Conservation (phyloP, 352 stramenopile species). For the Plasmopara viticola region DNA sequence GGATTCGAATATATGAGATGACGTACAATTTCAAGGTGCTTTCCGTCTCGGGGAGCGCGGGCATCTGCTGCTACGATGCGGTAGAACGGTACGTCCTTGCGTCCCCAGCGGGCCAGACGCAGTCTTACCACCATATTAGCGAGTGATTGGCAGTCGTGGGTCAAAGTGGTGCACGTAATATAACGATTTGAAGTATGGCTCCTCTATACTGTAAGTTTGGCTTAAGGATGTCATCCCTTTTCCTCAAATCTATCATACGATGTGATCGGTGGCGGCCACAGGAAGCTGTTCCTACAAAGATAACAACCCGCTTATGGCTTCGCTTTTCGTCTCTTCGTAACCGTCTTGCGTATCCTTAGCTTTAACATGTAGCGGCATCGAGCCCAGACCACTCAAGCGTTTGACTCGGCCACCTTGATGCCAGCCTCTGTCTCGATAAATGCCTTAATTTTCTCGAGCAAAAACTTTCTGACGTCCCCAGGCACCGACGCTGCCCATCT, state of each 20-base stretch:
- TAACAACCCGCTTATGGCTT: too few relatives aligned
- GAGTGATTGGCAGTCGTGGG: slow-evolving; percentile 15
- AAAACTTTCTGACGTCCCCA: slow-evolving; percentile 83
- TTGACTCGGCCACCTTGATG: not conserved
- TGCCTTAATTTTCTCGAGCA: slow-evolving; percentile 87
- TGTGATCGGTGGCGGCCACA: too few relatives aligned
- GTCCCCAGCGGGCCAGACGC: slow-evolving; percentile 76
- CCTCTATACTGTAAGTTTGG: too few relatives aligned
- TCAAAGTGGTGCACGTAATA: slow-evolving; percentile 5
- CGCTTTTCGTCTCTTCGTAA: too few relatives aligned
- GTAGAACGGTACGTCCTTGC: slow-evolving; percentile 87
- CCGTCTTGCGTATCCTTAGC: too few relatives aligned
- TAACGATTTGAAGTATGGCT: not conserved
- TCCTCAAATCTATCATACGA: too few relatives aligned
- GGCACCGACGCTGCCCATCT: slow-evolving; percentile 64
- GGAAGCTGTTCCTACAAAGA: too few relatives aligned
- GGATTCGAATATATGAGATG: not conserved
- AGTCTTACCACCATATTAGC: slow-evolving; percentile 80
- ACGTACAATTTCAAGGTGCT: slow-evolving; percentile 81
- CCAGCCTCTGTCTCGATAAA: slow-evolving; percentile 79
- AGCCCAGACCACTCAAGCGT: not conserved
- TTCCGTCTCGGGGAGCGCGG: slow-evolving; percentile 74
- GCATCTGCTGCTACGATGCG: slow-evolving; percentile 83
- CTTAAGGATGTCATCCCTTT: not conserved
- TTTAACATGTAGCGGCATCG: too few relatives aligned